Conservation (phyloP, 2,329 filamentous ascomycete species). For the Aureobasidium sp. region DNA sequence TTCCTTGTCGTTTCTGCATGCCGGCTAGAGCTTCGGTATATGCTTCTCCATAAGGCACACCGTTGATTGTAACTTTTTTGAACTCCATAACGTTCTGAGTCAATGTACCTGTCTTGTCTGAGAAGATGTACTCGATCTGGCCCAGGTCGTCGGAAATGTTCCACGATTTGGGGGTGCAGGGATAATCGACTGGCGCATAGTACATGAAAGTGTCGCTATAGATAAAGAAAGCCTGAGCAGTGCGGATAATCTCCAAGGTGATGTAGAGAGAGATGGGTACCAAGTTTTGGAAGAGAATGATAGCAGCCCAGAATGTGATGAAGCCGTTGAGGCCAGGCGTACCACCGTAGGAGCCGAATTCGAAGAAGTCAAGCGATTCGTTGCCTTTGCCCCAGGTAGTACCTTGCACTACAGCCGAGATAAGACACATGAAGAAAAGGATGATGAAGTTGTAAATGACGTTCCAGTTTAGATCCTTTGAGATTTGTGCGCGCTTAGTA, state of each 20-base stretch:
- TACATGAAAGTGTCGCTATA: conserved; percentile 97
- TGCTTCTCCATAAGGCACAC: conserved; percentile 91
- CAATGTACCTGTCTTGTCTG: conserved; percentile 83
- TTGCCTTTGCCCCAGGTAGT: conserved; percentile 68
- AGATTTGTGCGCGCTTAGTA: conserved; percentile 84
- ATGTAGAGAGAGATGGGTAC: conserved; percentile 98
- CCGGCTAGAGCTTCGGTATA: conserved; percentile 96
- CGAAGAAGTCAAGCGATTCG: conserved; percentile 73
- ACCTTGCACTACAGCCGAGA: conserved; percentile 79
- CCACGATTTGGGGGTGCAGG: conserved; percentile 96
- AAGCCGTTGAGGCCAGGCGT: conserved; percentile 74
- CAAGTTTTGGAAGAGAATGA: conserved; percentile 97
- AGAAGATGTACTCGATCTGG: conserved; percentile 99
- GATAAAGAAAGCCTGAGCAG: conserved; percentile 91
- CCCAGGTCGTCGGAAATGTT: conserved; percentile 98
- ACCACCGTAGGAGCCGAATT: conserved; percentile 65
- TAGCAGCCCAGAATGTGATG: conserved; percentile 91
- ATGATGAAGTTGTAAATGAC: conserved; percentile 95
- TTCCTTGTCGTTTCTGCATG: conserved; percentile 85
- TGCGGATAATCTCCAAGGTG: conserved; percentile 89
- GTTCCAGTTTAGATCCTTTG: conserved; percentile 92
- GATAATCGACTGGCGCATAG: conserved; percentile 87
- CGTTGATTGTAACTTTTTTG: conserved; percentile 96
- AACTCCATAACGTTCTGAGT: conserved; percentile 98
- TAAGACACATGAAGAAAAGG: conserved; percentile 79